phyloP scores from a whole-genome alignment of 495 filamentous ascomycete species.

The Podospora appendiculata region DNA sequence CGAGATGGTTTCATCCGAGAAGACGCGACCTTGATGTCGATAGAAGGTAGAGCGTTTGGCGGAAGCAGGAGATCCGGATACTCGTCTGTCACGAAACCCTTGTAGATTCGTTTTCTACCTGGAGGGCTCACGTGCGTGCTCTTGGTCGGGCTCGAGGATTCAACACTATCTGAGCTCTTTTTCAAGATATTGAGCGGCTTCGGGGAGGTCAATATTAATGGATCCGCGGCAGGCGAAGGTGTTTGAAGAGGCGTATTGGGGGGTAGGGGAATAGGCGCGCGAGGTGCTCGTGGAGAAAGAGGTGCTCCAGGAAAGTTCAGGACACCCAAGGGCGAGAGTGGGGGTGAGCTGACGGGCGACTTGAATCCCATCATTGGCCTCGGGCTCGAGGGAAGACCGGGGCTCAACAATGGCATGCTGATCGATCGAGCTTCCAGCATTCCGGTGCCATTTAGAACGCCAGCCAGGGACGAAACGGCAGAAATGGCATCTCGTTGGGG shows the following conservation, averaged over 20 bases:
- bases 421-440: constrained; percentile 27
- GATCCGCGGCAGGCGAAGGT: constrained; percentile 34
- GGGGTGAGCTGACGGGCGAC: constrained; percentile 65
- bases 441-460: constrained; percentile 32
- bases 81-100: constrained; percentile 70
- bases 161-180: constrained; percentile 21
- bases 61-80: constrained; percentile 77
- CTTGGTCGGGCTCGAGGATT: constrained; percentile 22
- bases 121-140: constrained; percentile 23
- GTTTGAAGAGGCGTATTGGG: constrained; percentile 54
- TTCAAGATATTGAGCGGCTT: constrained; percentile 33
- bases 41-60: constrained; percentile 83
- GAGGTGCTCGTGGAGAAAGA: constrained; percentile 63
- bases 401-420: constrained; percentile 61
- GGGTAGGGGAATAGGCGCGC: constrained; percentile 58
- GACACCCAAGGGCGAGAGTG: constrained; percentile 53
- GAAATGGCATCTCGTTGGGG: constrained; percentile 8
- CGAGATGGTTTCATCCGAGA: constrained; percentile 85
- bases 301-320: constrained; percentile 50
- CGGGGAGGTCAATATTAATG: constrained; percentile 26
- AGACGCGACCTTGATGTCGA: constrained; percentile 80
- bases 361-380: constrained; percentile 62
- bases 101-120: constrained; percentile 34
- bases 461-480: constrained; percentile 36
- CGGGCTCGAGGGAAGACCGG: constrained; percentile 83